Evolutionary conservation across 345 rosid genomes (phyloP), one percentile per base, ranked within the genome.

Genomic region (Gossypium ekmanianum): DNA sequence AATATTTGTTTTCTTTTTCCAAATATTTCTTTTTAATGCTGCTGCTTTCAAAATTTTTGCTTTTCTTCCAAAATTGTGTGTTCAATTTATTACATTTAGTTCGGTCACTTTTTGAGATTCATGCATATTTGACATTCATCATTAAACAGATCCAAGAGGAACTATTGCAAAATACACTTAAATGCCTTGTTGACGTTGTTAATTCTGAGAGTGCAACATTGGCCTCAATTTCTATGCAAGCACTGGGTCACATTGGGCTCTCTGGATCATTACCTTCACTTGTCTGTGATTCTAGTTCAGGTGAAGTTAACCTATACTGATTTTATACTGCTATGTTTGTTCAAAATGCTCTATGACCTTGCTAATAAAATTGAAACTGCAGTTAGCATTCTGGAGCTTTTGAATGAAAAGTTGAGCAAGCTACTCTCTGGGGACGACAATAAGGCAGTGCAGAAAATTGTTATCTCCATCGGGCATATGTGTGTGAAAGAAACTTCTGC

Each of bases 181-280:
- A 81, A 84, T 88, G 88, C 81, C 83, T 94, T 77, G 87, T 85
- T 72, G 88, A 80, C 64, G 81, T 88, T 79, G 98, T 87, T 63
- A 88, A 83, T 52, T 85, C 88, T 74, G 97, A 92, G 81, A 81
- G 86, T 66, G 88, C 91, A 62, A 84, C 84, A 67, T 83, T 94
- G 79, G 92, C 97, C 68, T 92, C 97, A 71, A 85, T 88, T 82
- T 94, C 97, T 62, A 91, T 94, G 97, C 90, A 94, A 92, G 97
- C 97, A 68, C 82, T 94, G 68, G 98, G 98, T 71, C 98, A 94
- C 83, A 88, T 92, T 81, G 98, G 97, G 50, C 76, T 94, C 45
- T 83, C 92, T 79, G 85, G 79, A 12, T 79, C 89, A 73, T 85
- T 94, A 81, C 92, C 97, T 78, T 84, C 81, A 70, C 83, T 90